These are phyloP conservation scores for Collybiopsis confluens DNA, from an alignment of 768 basidiomycete genomes.

Conservation along the genomic window DNA sequence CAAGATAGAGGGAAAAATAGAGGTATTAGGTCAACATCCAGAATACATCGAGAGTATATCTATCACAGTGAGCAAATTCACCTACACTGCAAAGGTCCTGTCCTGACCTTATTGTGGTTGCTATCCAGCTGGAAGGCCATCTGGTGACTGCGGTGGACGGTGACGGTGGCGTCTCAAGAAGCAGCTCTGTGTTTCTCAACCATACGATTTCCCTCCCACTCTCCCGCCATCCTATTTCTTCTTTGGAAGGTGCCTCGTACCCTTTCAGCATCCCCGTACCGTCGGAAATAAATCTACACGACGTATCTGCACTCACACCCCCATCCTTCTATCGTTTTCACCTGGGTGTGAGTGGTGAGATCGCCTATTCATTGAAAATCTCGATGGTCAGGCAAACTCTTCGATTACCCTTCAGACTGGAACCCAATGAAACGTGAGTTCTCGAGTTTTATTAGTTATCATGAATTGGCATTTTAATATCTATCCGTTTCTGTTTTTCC, in stretches of 20 bases:
- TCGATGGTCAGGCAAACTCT: not conserved
- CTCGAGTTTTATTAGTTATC: not conserved
- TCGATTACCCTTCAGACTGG: not conserved
- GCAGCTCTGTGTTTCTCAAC: not conserved
- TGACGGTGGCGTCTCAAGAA: slow-evolving; percentile 1
- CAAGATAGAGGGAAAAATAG: not conserved
- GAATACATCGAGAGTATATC: not conserved
- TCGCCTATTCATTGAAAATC: slow-evolving; percentile 6
- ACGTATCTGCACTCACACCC: not conserved
- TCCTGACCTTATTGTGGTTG: not conserved
- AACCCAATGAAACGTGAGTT: slow-evolving; percentile 4
- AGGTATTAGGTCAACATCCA: not conserved
- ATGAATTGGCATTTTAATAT: not conserved
- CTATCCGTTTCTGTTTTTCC: not conserved
- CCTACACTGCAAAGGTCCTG: not conserved
- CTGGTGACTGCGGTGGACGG: not conserved
- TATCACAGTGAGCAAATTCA: not conserved
- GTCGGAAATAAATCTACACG: slow-evolving; percentile 3
- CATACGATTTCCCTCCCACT: not conserved
- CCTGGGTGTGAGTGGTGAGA: not conserved
- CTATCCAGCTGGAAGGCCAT: not conserved
- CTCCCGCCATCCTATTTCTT: not conserved
- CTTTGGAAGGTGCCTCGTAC: not conserved
- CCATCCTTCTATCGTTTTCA: slow-evolving; percentile 4
- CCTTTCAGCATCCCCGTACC: slow-evolving; percentile 6